phyloP scores from a whole-genome alignment of 2,329 filamentous ascomycete genomes.

The Amauroascus niger region DNA sequence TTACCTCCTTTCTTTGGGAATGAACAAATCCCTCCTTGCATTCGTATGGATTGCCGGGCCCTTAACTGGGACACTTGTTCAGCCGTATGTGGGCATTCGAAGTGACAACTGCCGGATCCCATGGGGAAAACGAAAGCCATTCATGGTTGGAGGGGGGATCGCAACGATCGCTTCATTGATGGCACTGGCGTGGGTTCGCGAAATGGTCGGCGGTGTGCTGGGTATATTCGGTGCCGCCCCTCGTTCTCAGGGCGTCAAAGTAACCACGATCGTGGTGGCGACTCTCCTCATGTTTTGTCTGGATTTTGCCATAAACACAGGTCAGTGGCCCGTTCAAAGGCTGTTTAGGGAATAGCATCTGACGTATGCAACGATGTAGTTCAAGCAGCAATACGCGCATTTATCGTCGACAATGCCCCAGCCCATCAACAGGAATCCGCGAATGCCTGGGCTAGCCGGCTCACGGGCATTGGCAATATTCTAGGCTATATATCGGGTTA shows the following conservation, averaged over 20 bases:
- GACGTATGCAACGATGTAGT: conserved; percentile 41
- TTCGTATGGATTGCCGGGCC: conserved; percentile 79
- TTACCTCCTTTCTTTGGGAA: conserved; percentile 66
- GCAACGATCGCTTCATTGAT: conserved; percentile 60
- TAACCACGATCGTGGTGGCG: conserved; percentile 62
- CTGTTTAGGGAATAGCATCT: not conserved
- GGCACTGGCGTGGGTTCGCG: conserved; percentile 62
- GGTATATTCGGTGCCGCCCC: conserved; percentile 59
- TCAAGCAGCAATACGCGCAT: conserved; percentile 81
- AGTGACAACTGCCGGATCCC: conserved; percentile 65
- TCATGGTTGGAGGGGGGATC: conserved; percentile 61
- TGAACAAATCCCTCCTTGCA: conserved; percentile 74
- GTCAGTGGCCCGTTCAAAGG: conserved; percentile 37
- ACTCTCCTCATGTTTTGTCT: conserved; percentile 81
- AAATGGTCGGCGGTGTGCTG: conserved; percentile 59
- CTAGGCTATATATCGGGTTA: conserved; percentile 82
- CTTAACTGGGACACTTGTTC: conserved; percentile 65
- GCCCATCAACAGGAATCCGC: conserved; percentile 87
- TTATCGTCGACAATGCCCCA: conserved; percentile 87
- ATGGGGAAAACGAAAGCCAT: conserved; percentile 73
- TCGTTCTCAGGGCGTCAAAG: conserved; percentile 55
- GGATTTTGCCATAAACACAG: conserved; percentile 91
- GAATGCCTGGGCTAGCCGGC: conserved; percentile 86
- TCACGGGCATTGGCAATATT: conserved; percentile 82
- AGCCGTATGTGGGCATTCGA: conserved; percentile 72